Percentiles rank a stretch among this genome's conserved stretches.
Evolutionary conservation across 345 rosid species (phyloP).

Genomic region (Euphorbia pulcherrima): DNA sequence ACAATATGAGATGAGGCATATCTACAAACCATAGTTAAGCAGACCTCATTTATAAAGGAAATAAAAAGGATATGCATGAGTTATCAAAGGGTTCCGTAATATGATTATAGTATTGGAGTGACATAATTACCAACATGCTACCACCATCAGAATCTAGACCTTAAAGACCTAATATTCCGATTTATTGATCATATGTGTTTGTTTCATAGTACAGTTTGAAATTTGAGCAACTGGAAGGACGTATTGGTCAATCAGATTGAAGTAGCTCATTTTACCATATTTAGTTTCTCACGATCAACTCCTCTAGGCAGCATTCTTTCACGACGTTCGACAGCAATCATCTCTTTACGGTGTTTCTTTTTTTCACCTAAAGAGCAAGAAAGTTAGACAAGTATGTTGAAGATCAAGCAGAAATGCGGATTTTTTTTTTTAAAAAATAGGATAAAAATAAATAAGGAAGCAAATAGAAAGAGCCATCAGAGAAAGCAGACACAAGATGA

Average conservation of each 20-base stretch:
- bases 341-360: conserved; percentile 82
- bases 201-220: not conserved
- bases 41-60: not conserved
- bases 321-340: conserved; percentile 68
- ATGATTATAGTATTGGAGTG: not conserved
- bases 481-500: not conserved
- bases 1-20: not conserved
- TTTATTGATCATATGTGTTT: not conserved
- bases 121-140: not conserved
- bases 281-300: conserved; percentile 70
- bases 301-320: conserved; percentile 76
- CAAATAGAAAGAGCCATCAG: not conserved
- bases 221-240: conserved; percentile 4
- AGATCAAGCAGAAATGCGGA: not conserved
- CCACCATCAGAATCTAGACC: not conserved
- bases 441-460: not conserved
- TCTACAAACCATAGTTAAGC: not conserved
- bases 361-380: conserved; percentile 47
- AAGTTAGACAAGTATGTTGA: conserved; percentile 8
- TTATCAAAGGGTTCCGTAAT: no score
- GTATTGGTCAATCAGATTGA: not conserved
- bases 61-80: not conserved
- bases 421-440: not conserved
- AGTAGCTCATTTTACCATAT: conserved; percentile 36
- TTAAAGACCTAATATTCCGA: not conserved